Evolutionary conservation across 2,329 filamentous ascomycete species (phyloP).

Genomic region (Aureobasidium melanogenum): DNA sequence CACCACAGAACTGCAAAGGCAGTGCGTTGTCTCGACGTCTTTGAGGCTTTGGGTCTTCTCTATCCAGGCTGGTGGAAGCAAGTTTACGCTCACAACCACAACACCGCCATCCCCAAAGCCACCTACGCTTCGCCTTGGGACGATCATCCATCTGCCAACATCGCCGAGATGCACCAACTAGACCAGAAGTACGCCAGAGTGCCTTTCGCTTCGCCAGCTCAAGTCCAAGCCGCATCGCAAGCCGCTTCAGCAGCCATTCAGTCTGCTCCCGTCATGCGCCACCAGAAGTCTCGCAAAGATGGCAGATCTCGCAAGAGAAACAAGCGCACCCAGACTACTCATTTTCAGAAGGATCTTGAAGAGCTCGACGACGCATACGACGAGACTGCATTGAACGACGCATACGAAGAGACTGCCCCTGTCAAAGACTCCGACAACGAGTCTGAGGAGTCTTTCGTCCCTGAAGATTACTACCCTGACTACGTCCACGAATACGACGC

Average conservation of each 20-base stretch:
- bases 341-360: neutral
- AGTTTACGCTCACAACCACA: neutral
- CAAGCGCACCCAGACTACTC: neutral
- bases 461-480: neutral
- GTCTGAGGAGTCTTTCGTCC: neutral
- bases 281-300: neutral
- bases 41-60: neutral
- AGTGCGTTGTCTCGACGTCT: neutral
- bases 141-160: neutral
- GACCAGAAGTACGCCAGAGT: neutral
- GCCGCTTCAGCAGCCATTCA: neutral
- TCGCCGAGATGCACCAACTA: neutral
- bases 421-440: neutral
- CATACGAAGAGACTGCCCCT: neutral
- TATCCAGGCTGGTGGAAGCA: neutral
- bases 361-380: neutral
- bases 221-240: neutral
- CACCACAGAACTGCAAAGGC: neutral
- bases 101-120: neutral
- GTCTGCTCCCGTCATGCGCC: neutral
- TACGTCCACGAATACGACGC: neutral
- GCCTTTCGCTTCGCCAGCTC: neutral
- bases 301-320: neutral
- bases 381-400: neutral
- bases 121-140: neutral